Conservation (phyloP, 106 monocot genomes). For the Dendrobium officinale region DNA sequence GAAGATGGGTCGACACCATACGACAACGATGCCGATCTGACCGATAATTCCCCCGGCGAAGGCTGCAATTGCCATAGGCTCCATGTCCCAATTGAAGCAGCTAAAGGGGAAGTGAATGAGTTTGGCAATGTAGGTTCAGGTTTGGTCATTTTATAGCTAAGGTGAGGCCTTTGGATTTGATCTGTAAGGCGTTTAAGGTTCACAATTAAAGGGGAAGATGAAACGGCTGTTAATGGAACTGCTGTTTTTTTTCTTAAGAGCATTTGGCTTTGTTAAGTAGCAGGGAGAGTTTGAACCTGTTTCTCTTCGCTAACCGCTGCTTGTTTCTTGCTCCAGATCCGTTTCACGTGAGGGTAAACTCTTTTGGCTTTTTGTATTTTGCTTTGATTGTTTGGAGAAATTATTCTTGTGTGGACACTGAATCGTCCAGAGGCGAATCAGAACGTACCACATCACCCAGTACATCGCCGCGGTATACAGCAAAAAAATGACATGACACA, state of each 20-base stretch:
- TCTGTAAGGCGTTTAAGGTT: neutral
- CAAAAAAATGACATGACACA: too few relatives aligned
- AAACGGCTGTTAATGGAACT: neutral
- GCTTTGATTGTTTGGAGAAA: neutral
- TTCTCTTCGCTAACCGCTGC: neutral
- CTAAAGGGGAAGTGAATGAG: neutral
- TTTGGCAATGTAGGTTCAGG: neutral
- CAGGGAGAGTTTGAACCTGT: neutral
- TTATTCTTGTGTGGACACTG: too few relatives aligned
- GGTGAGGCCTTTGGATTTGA: neutral
- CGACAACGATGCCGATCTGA: conserved; percentile 2
- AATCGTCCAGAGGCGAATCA: too few relatives aligned
- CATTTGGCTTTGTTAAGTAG: neutral
- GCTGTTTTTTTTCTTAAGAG: neutral
- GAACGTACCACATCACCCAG: too few relatives aligned
- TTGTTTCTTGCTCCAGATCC: neutral
- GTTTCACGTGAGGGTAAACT: neutral
- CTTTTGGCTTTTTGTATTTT: neutral
- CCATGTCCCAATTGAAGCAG: conserved; percentile 7
- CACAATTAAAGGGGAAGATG: neutral
- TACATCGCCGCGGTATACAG: too few relatives aligned
- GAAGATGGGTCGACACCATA: neutral
- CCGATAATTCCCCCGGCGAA: conserved; percentile 6
- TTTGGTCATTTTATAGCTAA: neutral
- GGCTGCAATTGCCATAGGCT: conserved; percentile 3